Evolutionary conservation across 1,284 basidiomycete genomes (phyloP).

Genomic region (Puccinia horiana): DNA sequence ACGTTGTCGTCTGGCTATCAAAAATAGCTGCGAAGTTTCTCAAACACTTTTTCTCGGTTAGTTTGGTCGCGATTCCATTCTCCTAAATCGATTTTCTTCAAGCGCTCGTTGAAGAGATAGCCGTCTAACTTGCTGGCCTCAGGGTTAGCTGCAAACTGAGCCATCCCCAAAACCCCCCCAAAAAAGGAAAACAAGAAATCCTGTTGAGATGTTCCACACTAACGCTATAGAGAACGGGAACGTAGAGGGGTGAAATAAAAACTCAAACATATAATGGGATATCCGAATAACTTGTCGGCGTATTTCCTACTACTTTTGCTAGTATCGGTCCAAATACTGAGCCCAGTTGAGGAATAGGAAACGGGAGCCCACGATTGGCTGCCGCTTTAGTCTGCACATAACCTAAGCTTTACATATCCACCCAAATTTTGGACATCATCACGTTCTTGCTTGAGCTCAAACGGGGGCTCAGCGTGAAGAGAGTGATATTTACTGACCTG

Average conservation of each 20-base stretch:
- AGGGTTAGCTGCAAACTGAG: constrained; percentile 36
- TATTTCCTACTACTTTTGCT: constrained; percentile 54
- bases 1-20: background rate
- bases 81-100: constrained; percentile 14
- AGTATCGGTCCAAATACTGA: constrained; percentile 53
- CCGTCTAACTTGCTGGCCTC: constrained; percentile 22
- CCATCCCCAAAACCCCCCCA: background rate
- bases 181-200: background rate
- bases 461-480: too few species aligned
- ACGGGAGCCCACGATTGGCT: constrained; percentile 56
- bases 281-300: constrained; percentile 53
- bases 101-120: constrained; percentile 24
- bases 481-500: constrained; percentile 41
- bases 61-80: constrained; percentile 20
- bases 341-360: constrained; percentile 53
- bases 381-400: constrained; percentile 55
- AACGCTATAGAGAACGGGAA: background rate
- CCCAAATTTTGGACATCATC: background rate
- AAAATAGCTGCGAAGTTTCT: constrained; percentile 19
- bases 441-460: background rate
- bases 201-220: background rate
- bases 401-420: background rate
- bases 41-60: constrained; percentile 31
- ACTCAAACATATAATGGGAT: constrained; percentile 52
- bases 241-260: background rate